Conservation (phyloP, 2,329 filamentous ascomycete species). For the Aspergillus sp. region DNA sequence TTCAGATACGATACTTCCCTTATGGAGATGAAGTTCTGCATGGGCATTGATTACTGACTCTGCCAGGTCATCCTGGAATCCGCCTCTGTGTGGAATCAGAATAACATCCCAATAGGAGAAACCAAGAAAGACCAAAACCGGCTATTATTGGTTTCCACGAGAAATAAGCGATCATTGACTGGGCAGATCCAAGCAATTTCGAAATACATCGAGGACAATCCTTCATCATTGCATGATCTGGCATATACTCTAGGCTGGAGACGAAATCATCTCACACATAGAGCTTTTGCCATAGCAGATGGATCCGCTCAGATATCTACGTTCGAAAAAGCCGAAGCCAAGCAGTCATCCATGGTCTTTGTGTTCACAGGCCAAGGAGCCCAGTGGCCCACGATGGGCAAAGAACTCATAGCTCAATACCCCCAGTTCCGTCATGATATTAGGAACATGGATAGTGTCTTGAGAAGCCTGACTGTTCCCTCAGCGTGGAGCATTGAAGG, state of each 20-base stretch:
- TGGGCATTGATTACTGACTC: background rate
- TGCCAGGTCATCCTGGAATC: constrained; percentile 14
- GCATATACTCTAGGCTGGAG: constrained; percentile 15
- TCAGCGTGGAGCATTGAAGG: constrained; percentile 11
- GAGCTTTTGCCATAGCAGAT: constrained; percentile 12
- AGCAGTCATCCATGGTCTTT: constrained; percentile 15
- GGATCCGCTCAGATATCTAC: background rate
- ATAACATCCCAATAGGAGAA: background rate
- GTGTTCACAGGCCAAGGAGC: constrained; percentile 40
- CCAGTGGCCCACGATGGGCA: constrained; percentile 35
- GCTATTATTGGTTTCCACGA: constrained; percentile 18
- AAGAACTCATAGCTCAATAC: constrained; percentile 22
- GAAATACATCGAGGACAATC: constrained; percentile 8
- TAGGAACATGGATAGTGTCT: constrained; percentile 12
- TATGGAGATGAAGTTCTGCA: background rate
- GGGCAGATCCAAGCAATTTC: constrained; percentile 6
- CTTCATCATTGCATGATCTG: constrained; percentile 7
- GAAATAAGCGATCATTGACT: constrained; percentile 10
- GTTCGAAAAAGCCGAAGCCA: constrained; percentile 3
- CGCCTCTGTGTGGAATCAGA: background rate
- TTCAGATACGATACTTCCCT: background rate
- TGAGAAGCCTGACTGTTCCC: constrained; percentile 6
- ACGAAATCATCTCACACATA: constrained; percentile 14
- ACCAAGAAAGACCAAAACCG: background rate
- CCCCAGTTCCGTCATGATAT: constrained; percentile 18